A percentile compares a stretch with the other conserved stretches of the same genome.
Conservation (phyloP, 2,329 filamentous ascomycete species). For the Pseudogymnoascus sp. region DNA sequence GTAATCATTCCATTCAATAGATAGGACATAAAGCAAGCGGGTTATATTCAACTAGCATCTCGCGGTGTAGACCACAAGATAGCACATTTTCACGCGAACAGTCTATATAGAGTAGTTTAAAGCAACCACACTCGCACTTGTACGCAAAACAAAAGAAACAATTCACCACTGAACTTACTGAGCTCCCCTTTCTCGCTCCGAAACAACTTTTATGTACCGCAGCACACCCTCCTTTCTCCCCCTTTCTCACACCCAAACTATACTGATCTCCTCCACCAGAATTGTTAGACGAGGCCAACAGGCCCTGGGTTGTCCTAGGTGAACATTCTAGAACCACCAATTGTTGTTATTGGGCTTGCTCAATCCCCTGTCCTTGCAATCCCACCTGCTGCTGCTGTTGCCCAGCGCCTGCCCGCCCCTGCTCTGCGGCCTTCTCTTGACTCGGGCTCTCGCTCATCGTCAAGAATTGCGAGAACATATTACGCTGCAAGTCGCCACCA, state of each 20-base stretch:
- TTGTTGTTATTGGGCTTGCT: constrained; percentile 9
- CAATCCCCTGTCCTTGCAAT: neutral
- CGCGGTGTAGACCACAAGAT: neutral
- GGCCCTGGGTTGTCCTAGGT: constrained; percentile 7
- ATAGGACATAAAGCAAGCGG: neutral
- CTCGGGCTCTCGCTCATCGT: neutral
- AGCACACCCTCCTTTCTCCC: neutral
- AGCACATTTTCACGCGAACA: neutral
- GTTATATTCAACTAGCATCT: neutral
- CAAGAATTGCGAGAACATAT: constrained; percentile 3
- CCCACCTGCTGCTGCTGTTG: neutral
- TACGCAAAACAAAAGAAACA: constrained; percentile 4
- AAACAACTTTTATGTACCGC: neutral
- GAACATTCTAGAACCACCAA: constrained; percentile 3
- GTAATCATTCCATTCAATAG: too few relatives aligned
- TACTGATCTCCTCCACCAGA: neutral
- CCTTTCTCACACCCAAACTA: neutral
- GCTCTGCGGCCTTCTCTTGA: neutral
- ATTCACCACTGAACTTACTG: neutral
- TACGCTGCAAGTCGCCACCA: neutral
- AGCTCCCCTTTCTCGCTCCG: neutral
- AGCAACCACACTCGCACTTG: neutral
- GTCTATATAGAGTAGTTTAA: neutral
- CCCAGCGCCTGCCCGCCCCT: neutral
- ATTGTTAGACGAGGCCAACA: neutral